Evolutionary conservation across 2,329 filamentous ascomycete genomes (phyloP), one percentile per base, ranked within the genome.

Genomic region (Cyclaneusma minus): DNA sequence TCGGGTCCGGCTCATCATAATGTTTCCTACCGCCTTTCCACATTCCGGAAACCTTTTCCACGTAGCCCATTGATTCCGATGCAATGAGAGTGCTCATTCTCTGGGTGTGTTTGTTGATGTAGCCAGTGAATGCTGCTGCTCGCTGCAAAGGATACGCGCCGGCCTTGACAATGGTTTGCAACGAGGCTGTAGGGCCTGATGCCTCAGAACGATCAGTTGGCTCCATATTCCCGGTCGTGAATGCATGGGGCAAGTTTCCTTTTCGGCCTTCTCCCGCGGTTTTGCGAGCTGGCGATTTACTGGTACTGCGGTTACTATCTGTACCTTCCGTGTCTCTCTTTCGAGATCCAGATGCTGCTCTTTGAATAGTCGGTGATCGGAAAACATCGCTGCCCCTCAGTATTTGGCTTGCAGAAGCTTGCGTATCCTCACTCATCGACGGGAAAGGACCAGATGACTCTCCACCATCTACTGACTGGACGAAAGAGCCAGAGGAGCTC

Each of bases 41-140:
- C 80, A 95, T 95, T 19, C 84, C 87, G 0, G 87, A 92, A 0
- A 95, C 85, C 50, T 94, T 95, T 45, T 91, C 85, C 16, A 93
- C 77, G 45, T 95, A 95, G 2, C 83, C 84, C 74, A 93, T 92
- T 1, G 87, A 91, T 48, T 94, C 85, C 0, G 77, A 82, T 5
- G 87, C 81, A 23, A 95, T 55, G 6, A 92, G 55, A 15, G 62
- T 81, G 33, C 81, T 82, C 72, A 95, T 81, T 17, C 72, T 71
- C 38, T 80, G 79, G 13, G 83, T 77, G 13, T 79, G 72, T 29
- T 65, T 76, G 43, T 79, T 81, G 27, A 94, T 58, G 45, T 84
- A 93, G 24, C 75, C 81, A 6, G 84, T 83, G 45, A 93, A 67
- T 2, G 76, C 75, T 7, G 80, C 79, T 1, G 84, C 87, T 33